A percentile compares a stretch with the other conserved stretches of the same genome.
Evolutionary conservation across 2,329 filamentous ascomycete species (phyloP).

Genomic region (Colletotrichum abscissum): DNA sequence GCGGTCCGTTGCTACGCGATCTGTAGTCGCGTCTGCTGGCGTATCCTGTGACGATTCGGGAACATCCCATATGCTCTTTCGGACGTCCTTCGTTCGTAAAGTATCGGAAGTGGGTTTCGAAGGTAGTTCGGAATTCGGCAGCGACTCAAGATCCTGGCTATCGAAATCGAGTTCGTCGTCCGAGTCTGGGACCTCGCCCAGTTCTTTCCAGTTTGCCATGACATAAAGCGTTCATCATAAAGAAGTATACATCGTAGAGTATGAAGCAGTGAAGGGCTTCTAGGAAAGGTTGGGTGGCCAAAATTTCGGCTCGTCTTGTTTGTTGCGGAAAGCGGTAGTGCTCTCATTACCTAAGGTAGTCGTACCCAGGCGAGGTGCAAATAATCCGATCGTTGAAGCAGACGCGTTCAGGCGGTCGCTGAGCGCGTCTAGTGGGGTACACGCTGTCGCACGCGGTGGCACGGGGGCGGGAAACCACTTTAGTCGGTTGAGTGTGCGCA

Average conservation of each 20-base stretch:
- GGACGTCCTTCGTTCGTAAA: constrained; percentile 29
- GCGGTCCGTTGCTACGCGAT: neutral
- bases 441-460: constrained; percentile 17
- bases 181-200: constrained; percentile 63
- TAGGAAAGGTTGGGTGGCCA: neutral
- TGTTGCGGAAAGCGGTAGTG: neutral
- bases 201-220: constrained; percentile 62
- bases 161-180: constrained; percentile 60
- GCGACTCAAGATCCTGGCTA: constrained; percentile 41
- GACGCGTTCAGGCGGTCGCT: constrained; percentile 25
- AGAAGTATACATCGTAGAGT: constrained; percentile 12
- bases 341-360: constrained; percentile 23
- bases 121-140: constrained; percentile 10
- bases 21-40: neutral
- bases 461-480: constrained; percentile 25
- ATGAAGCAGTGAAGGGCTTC: neutral
- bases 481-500: constrained; percentile 11
- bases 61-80: constrained; percentile 49
- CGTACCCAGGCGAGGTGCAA: neutral
- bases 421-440: constrained; percentile 33
- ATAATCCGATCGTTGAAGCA: neutral
- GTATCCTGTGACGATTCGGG: constrained; percentile 43
- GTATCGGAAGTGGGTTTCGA: neutral
- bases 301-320: neutral
- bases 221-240: constrained; percentile 37